Percentiles rank a stretch among this genome's conserved stretches.
Evolutionary conservation across 1,284 basidiomycete species (phyloP).

Genomic region (Hortiboletus rubellus): DNA sequence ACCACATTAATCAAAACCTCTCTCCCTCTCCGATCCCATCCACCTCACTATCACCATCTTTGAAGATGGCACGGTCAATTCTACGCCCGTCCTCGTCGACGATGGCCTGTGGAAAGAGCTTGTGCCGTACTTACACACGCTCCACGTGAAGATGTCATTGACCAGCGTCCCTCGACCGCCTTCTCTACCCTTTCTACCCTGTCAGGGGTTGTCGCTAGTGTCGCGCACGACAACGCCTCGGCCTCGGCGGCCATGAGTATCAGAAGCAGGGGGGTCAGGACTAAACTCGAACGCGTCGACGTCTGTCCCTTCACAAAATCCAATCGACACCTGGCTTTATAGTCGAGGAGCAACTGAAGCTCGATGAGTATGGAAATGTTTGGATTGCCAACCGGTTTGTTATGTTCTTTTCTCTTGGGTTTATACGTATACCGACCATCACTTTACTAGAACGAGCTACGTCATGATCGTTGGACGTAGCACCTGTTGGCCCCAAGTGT

Average conservation of each 20-base stretch:
- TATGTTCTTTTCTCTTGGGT: neutral
- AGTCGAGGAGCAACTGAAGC: constrained; percentile 38
- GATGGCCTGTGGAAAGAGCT: constrained; percentile 38
- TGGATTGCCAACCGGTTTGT: constrained; percentile 41
- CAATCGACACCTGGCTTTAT: constrained; percentile 6
- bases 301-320: too few species aligned
- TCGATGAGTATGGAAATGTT: constrained; percentile 35
- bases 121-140: constrained; percentile 31
- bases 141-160: constrained; percentile 33
- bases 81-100: constrained; percentile 22
- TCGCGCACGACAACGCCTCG: too few species aligned
- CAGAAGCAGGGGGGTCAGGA: too few species aligned
- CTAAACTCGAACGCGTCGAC: too few species aligned
- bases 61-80: constrained; percentile 32
- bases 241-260: too few species aligned
- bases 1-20: constrained; percentile 26
- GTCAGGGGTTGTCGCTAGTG: too few species aligned
- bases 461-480: constrained; percentile 45
- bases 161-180: constrained; percentile 13
- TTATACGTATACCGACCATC: constrained; percentile 16
- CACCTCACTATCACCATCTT: constrained; percentile 25
- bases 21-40: constrained; percentile 23
- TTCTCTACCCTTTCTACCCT: constrained; percentile 4
- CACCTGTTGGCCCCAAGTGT: constrained; percentile 27
- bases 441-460: constrained; percentile 11